These are phyloP conservation scores for Cladosporium cucumerinum DNA, from an alignment of 2,329 filamentous ascomycete species.

Conservation along the genomic window DNA sequence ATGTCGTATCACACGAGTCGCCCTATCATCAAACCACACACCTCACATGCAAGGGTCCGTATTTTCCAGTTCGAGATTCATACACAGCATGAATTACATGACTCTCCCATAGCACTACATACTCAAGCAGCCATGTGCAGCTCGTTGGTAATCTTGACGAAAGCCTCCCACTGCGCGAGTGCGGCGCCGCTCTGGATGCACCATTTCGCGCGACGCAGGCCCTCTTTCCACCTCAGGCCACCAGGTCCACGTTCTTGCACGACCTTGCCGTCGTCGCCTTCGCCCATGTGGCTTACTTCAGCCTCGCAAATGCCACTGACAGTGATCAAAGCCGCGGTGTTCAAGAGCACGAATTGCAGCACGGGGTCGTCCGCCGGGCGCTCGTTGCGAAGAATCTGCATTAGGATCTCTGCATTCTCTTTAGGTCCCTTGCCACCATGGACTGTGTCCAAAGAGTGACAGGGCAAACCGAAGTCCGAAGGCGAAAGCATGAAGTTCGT, in stretches of 20 bases:
- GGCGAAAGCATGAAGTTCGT: constrained; percentile 77
- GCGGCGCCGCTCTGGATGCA: constrained; percentile 82
- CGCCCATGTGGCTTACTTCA: constrained; percentile 74
- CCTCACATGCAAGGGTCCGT: neutral
- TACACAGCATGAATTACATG: neutral
- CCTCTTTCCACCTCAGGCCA: constrained; percentile 91
- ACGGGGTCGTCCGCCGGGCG: constrained; percentile 75
- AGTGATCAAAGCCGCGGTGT: constrained; percentile 84
- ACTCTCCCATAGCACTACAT: neutral
- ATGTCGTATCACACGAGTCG: neutral
- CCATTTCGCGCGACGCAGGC: constrained; percentile 81
- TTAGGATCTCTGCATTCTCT: constrained; percentile 83
- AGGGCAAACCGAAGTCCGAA: constrained; percentile 78
- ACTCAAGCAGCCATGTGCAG: neutral
- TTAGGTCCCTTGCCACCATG: constrained; percentile 79
- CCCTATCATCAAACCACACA: neutral
- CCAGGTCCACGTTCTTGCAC: constrained; percentile 79
- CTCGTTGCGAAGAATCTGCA: constrained; percentile 70
- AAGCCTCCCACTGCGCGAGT: constrained; percentile 76
- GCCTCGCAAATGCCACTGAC: constrained; percentile 82
- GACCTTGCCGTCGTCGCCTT: constrained; percentile 75
- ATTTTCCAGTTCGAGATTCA: neutral
- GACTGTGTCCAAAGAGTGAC: constrained; percentile 72
- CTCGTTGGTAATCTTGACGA: constrained; percentile 75
- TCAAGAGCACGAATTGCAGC: constrained; percentile 89